phyloP scores from a whole-genome alignment of 2,329 filamentous ascomycete genomes.

The Raffaelea ambrosiae region DNA sequence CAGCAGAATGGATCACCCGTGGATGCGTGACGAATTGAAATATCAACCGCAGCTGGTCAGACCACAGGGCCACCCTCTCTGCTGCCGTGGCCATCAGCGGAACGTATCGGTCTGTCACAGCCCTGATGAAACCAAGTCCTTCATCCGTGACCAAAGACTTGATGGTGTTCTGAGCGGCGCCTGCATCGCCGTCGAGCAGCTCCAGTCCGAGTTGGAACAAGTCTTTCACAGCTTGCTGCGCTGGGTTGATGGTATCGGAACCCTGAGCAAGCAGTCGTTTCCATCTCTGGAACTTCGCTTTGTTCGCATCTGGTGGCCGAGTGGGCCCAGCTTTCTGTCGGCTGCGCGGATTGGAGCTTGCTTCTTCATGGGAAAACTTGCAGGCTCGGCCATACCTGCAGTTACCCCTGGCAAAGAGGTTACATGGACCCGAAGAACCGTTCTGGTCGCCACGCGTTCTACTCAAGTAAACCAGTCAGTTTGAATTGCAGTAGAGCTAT shows the following conservation, averaged over 20 bases:
- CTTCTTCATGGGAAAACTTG: neutral
- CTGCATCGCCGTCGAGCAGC: neutral
- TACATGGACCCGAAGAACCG: neutral
- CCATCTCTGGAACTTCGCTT: neutral
- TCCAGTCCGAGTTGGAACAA: neutral
- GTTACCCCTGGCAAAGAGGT: neutral
- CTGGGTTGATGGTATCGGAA: neutral
- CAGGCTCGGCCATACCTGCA: neutral
- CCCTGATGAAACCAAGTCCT: neutral
- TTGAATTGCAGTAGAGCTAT: no score
- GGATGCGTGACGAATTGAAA: slow-evolving; percentile 26
- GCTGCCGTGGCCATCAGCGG: neutral
- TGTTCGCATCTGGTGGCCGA: neutral
- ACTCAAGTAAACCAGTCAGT: no score
- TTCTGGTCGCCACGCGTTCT: neutral
- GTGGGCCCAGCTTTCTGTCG: neutral
- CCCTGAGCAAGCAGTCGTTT: neutral
- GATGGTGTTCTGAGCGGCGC: neutral
- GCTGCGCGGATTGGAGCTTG: neutral
- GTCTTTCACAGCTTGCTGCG: neutral
- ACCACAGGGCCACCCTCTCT: neutral
- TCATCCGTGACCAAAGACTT: neutral
- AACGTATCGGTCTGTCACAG: neutral
- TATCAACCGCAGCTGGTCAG: slow-evolving; percentile 12
- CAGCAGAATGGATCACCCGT: slow-evolving; percentile 24